These are phyloP conservation scores for Teratosphaeria gauchensis DNA, from an alignment of 2,329 filamentous ascomycete species.

Conservation along the genomic window DNA sequence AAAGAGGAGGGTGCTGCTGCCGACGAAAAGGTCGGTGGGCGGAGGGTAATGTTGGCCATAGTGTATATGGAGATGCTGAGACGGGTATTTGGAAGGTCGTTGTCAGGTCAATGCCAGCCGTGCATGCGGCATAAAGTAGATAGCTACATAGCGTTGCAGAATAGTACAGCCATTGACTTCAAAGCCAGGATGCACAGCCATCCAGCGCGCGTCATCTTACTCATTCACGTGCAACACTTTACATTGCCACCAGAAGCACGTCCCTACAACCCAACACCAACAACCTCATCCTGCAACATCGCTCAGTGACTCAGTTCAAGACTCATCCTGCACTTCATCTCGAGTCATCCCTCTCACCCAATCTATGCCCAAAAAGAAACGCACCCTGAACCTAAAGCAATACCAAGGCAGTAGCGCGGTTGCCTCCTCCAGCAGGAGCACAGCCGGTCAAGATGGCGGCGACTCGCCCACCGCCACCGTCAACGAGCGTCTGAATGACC, in stretches of 20 bases:
- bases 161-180: neutral
- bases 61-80: neutral
- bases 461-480: slow-evolving; percentile 25
- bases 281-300: neutral
- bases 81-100: neutral
- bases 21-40: slow-evolving; percentile 23
- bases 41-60: slow-evolving; percentile 17
- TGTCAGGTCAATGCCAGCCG: neutral
- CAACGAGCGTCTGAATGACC: slow-evolving; percentile 39
- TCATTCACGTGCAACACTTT: neutral
- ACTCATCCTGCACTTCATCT: neutral
- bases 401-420: slow-evolving; percentile 24
- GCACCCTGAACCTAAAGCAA: slow-evolving; percentile 32
- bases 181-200: neutral
- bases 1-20: slow-evolving; percentile 21
- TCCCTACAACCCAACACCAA: neutral
- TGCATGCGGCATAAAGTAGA: neutral
- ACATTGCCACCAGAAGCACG: neutral
- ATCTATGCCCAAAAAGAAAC: slow-evolving; percentile 39
- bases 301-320: neutral
- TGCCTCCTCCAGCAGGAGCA: slow-evolving; percentile 19
- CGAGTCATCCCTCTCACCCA: slow-evolving; percentile 2
- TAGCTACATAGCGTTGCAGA: neutral
- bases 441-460: slow-evolving; percentile 9
- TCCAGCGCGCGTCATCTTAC: neutral